phyloP scores from a whole-genome alignment of 177 flowering plant genomes.

The Telopea speciosissima region DNA sequence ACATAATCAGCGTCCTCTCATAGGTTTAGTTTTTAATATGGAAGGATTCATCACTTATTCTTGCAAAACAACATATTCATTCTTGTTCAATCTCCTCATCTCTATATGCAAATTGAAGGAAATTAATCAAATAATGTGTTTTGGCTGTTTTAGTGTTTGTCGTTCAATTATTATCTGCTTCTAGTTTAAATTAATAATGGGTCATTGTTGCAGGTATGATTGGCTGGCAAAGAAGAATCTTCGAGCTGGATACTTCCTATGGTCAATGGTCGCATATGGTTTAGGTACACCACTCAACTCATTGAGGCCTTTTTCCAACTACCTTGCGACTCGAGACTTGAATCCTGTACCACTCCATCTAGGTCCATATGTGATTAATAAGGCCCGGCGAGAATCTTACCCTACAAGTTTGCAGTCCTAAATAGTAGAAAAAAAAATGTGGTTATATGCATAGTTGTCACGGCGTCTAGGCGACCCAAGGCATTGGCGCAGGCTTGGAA shows the following conservation, averaged over 20 bases:
- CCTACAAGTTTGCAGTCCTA: no score
- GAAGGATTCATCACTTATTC: not conserved
- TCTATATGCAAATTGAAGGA: no score
- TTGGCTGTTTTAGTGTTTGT: not conserved
- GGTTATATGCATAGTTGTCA: no score
- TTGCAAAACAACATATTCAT: not conserved
- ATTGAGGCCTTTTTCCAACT: no score
- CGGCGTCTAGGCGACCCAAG: no score
- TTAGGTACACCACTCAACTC: slow-evolving; percentile 37
- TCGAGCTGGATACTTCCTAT: slow-evolving; percentile 81
- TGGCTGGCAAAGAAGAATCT: slow-evolving; percentile 82
- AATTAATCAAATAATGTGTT: not conserved
- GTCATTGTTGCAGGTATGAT: slow-evolving; percentile 66
- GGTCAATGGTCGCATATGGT: slow-evolving; percentile 91
- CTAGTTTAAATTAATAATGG: not conserved
- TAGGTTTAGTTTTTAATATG: not conserved
- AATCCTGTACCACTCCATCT: no score
- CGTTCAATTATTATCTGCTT: not conserved
- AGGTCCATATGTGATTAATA: no score
- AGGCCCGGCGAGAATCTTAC: no score
- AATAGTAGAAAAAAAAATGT: no score
- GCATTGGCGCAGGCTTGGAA: no score
- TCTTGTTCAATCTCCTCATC: not conserved
- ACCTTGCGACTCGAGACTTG: no score
- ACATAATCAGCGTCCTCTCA: not conserved